Evolutionary conservation across 176 grass and related monocot species (phyloP).

Genomic region (Raddia distichophylla): DNA sequence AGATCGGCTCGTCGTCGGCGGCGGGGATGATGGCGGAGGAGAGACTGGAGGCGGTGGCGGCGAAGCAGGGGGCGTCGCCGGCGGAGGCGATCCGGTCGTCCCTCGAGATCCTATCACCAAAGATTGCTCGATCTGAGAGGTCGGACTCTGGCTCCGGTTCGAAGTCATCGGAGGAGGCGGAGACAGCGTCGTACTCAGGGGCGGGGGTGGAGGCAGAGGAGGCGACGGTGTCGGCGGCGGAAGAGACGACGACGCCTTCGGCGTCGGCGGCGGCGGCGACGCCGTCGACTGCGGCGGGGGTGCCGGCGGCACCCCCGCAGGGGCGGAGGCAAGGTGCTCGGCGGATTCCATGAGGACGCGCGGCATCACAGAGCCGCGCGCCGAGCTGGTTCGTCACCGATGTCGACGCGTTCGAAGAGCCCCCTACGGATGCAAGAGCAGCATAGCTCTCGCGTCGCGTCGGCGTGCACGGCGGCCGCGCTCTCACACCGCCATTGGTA

Average conservation of each 20-base stretch:
- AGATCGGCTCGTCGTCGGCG: conserved; percentile 7
- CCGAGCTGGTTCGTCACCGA: conserved; percentile 24
- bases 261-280: background rate
- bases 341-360: conserved; percentile 47
- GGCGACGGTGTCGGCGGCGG: conserved; percentile 12
- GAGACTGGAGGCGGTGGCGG: conserved; percentile 36
- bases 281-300: background rate
- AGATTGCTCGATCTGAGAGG: background rate
- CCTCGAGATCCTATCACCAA: background rate
- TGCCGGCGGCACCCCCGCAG: conserved; percentile 20
- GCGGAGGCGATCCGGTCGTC: background rate
- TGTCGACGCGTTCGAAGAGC: conserved; percentile 11
- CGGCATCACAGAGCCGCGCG: conserved; percentile 37
- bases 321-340: conserved; percentile 27
- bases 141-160: background rate
- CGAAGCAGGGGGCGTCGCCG: background rate
- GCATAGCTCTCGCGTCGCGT: conserved; percentile 28
- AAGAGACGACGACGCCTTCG: background rate
- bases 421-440: conserved; percentile 12
- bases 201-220: background rate
- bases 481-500: conserved; percentile 29
- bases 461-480: background rate
- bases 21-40: conserved; percentile 33
- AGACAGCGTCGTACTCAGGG: background rate
- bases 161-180: conserved; percentile 32